Percentiles rank a stretch among this genome's conserved stretches.
Evolutionary conservation across 2,329 filamentous ascomycete genomes (phyloP).

Genomic region (Penicillium sp.): DNA sequence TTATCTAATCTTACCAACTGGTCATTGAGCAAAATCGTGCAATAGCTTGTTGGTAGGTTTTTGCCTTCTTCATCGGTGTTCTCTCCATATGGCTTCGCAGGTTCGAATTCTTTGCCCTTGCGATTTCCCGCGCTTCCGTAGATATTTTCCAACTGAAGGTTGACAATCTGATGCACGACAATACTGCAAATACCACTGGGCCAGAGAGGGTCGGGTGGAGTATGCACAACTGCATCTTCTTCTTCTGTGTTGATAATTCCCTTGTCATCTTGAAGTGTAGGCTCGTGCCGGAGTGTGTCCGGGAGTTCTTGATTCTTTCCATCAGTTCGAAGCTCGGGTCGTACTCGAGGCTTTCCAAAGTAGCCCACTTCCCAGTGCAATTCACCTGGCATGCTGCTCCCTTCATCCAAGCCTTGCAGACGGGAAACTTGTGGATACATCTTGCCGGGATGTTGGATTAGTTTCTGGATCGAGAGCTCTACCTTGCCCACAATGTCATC

Average conservation of each 20-base stretch:
- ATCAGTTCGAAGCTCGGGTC: constrained; percentile 77
- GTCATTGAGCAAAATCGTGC: constrained; percentile 86
- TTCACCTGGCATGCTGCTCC: constrained; percentile 85
- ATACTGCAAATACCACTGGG: constrained; percentile 84
- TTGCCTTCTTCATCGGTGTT: constrained; percentile 78
- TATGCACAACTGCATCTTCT: constrained; percentile 82
- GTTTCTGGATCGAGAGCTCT: constrained; percentile 87
- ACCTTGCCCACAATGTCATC: constrained; percentile 96
- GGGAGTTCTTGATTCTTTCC: constrained; percentile 78
- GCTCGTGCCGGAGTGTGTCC: constrained; percentile 66
- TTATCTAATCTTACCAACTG: constrained; percentile 54
- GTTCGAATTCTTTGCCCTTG: constrained; percentile 83
- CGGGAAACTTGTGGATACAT: constrained; percentile 89
- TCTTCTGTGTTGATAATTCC: constrained; percentile 67
- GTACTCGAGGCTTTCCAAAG: constrained; percentile 86
- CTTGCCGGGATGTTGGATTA: constrained; percentile 88
- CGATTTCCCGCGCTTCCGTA: constrained; percentile 78
- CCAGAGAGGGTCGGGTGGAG: constrained; percentile 93
- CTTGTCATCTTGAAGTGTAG: constrained; percentile 82
- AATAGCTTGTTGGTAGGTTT: constrained; percentile 84
- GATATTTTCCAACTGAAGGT: constrained; percentile 85
- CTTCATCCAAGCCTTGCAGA: constrained; percentile 75
- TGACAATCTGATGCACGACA: constrained; percentile 91
- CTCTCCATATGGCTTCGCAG: constrained; percentile 79
- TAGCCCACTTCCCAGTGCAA: constrained; percentile 95